Conservation (phyloP, 2,329 filamentous ascomycete genomes). For the Periconia macrospinosa region DNA sequence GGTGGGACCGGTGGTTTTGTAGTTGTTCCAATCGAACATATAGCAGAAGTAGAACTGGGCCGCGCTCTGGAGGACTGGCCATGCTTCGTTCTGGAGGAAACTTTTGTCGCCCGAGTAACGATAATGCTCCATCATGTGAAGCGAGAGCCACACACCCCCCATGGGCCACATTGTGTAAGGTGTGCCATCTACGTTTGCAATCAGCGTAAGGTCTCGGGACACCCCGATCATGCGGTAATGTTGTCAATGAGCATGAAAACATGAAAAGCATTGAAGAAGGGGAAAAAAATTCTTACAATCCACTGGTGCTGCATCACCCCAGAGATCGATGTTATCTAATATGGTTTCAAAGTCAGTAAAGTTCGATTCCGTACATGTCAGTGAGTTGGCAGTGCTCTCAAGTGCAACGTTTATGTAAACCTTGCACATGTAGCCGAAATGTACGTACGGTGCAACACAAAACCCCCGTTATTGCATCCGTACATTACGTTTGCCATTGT, state of each 20-base stretch:
- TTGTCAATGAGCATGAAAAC: neutral
- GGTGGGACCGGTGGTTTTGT: constrained; percentile 34
- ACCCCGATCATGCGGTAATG: neutral
- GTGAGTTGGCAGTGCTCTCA: neutral
- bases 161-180: constrained; percentile 14
- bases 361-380: neutral
- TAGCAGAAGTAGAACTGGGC: constrained; percentile 42
- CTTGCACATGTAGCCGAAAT: neutral
- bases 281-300: neutral
- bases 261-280: neutral
- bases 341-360: neutral
- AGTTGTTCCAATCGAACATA: constrained; percentile 6
- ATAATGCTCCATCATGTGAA: constrained; percentile 13
- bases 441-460: constrained; percentile 9
- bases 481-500: constrained; percentile 14
- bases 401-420: neutral
- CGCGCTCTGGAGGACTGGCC: constrained; percentile 28
- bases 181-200: constrained; percentile 5
- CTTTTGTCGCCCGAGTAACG: constrained; percentile 11
- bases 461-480: constrained; percentile 10
- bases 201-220: neutral
- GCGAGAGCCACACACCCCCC: constrained; percentile 17
- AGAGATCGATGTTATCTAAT: constrained; percentile 17
- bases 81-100: constrained; percentile 13
- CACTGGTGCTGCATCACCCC: constrained; percentile 17